Evolutionary conservation across 352 stramenopile species (phyloP).

Genomic region (Phytophthora parvispora): DNA sequence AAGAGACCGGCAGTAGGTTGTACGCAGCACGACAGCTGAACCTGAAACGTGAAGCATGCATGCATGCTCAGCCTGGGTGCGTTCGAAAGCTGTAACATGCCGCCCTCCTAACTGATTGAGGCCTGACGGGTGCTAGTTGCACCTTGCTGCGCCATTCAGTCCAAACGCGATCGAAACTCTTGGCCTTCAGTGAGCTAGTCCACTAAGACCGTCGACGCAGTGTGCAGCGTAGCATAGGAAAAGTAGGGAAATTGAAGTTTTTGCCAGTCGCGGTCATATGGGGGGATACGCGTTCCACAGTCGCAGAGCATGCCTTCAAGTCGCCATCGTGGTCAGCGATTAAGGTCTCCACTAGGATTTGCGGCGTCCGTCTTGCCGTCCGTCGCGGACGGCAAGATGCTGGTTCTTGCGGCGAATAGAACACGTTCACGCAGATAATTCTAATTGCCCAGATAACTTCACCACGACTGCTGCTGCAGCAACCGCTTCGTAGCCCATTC

Average conservation of each 20-base stretch:
- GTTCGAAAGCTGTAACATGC: background rate
- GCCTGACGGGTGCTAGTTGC: conserved; percentile 24
- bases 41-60: background rate
- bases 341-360: conserved; percentile 24
- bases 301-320: conserved; percentile 9
- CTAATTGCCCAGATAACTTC: too few relatives aligned
- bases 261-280: conserved; percentile 16
- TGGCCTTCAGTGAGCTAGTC: background rate
- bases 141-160: conserved; percentile 15
- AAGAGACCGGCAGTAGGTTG: background rate
- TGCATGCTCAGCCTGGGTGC: background rate
- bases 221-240: conserved; percentile 1
- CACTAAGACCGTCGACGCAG: background rate
- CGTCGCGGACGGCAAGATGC: too few relatives aligned
- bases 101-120: conserved; percentile 4
- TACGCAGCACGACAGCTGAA: too few relatives aligned
- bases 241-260: conserved; percentile 1
- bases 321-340: conserved; percentile 27
- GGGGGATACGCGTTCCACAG: background rate
- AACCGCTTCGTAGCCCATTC: too few relatives aligned
- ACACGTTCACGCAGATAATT: too few relatives aligned
- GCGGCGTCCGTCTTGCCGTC: background rate
- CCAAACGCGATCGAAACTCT: conserved; percentile 4
- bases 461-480: too few relatives aligned
- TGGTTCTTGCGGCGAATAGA: too few relatives aligned